Percentiles rank a stretch among this genome's conserved stretches.
phyloP scores from a whole-genome alignment of 805 yeast genomes.

The Kodamaea lidongshanica region DNA sequence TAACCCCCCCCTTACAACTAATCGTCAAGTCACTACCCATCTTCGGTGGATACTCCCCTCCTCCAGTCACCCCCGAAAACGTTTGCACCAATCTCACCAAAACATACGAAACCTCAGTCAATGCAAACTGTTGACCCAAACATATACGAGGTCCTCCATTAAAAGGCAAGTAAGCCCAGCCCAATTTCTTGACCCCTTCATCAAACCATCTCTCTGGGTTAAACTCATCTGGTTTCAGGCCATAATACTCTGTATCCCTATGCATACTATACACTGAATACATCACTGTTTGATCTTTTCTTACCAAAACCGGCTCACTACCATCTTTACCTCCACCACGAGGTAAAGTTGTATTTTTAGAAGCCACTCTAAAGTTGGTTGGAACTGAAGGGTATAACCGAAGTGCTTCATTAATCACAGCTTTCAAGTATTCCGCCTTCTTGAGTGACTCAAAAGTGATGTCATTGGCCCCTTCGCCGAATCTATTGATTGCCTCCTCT shows the following conservation, averaged over 20 bases:
- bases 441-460: constrained; percentile 45
- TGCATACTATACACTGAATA: constrained; percentile 18
- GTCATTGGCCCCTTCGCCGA: constrained; percentile 34
- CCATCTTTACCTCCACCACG: constrained; percentile 41
- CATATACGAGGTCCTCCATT: constrained; percentile 36
- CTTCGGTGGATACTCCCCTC: constrained; percentile 10
- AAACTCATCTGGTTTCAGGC: constrained; percentile 30
- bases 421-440: constrained; percentile 41
- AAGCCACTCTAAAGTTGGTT: constrained; percentile 40
- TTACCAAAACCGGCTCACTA: constrained; percentile 16
- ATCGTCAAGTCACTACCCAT: constrained; percentile 24
- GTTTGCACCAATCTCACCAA: constrained; percentile 24
- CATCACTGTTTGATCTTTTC: constrained; percentile 17
- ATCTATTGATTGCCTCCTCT: constrained; percentile 25
- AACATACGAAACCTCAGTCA: constrained; percentile 31
- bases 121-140: constrained; percentile 35
- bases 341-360: constrained; percentile 43
- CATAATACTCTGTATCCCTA: constrained; percentile 20
- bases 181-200: constrained; percentile 20
- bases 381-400: constrained; percentile 51
- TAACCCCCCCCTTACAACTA: constrained; percentile 19
- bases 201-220: constrained; percentile 36
- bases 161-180: constrained; percentile 34
- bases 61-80: constrained; percentile 21
- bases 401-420: constrained; percentile 43